Percentiles rank a stretch among this genome's conserved stretches.
These are phyloP conservation scores for Exophiala dermatitidis DNA, from an alignment of 2,329 filamentous ascomycete genomes.

Conservation along the genomic window DNA sequence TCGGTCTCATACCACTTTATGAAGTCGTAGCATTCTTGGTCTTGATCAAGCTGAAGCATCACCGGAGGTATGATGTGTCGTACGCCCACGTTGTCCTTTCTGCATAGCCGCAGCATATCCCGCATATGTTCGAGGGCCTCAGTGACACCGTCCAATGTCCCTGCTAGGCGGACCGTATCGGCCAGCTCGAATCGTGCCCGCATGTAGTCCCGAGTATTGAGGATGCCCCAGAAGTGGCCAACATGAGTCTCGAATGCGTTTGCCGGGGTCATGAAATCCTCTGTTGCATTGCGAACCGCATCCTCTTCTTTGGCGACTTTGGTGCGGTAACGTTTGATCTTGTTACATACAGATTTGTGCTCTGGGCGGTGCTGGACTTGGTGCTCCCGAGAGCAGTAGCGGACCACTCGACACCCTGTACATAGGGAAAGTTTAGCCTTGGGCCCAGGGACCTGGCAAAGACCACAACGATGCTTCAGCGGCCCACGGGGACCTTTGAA, in stretches of 20 bases:
- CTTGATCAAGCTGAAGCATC: conserved; percentile 42
- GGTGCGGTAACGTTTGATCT: conserved; percentile 31
- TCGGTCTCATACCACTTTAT: conserved; percentile 41
- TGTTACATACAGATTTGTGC: conserved; percentile 40
- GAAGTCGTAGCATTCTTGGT: conserved; percentile 49
- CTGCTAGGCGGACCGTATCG: conserved; percentile 32
- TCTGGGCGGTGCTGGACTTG: conserved; percentile 34
- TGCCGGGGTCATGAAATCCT: conserved; percentile 27
- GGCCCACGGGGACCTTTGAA: conserved; percentile 7
- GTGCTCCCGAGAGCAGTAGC: conserved; percentile 44
- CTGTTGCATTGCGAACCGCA: conserved; percentile 31
- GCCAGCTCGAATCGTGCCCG: conserved; percentile 32
- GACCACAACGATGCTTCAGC: conserved; percentile 24
- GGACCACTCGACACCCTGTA: conserved; percentile 37
- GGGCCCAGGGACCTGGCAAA: conserved; percentile 22
- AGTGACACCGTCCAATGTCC: conserved; percentile 34
- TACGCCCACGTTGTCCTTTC: conserved; percentile 42
- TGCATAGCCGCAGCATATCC: conserved; percentile 42
- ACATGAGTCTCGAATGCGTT: conserved; percentile 36
- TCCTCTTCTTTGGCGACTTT: conserved; percentile 34
- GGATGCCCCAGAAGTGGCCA: conserved; percentile 41
- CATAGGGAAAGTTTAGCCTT: conserved; percentile 35
- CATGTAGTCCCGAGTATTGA: conserved; percentile 43
- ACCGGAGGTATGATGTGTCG: conserved; percentile 38
- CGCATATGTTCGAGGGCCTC: conserved; percentile 36